A percentile compares a stretch with the other conserved stretches of the same genome.
Evolutionary conservation across 2,329 filamentous ascomycete species (phyloP).

Genomic region (Ceratocystis alfenasii): DNA sequence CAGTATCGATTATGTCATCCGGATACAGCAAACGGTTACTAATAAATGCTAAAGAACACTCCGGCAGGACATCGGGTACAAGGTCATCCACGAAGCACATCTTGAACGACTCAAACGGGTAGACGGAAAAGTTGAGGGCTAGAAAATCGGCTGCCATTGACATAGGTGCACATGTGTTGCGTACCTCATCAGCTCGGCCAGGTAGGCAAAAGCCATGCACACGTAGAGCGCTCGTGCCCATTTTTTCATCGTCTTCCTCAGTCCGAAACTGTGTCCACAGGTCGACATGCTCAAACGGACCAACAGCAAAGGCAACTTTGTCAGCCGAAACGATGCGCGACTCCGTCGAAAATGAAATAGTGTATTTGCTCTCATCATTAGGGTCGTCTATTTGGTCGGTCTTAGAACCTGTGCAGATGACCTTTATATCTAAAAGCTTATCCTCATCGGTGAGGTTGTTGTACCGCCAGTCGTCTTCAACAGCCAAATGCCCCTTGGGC

Average conservation of each 20-base stretch:
- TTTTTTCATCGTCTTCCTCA: constrained; percentile 80
- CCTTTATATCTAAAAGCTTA: constrained; percentile 74
- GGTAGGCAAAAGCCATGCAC: constrained; percentile 88
- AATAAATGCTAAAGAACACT: constrained; percentile 76
- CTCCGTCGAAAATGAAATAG: constrained; percentile 68
- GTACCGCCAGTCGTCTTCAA: constrained; percentile 28
- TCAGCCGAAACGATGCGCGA: constrained; percentile 62
- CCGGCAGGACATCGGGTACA: constrained; percentile 58
- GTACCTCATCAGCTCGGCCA: constrained; percentile 65
- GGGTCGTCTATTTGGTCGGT: constrained; percentile 71
- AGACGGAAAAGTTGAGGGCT: constrained; percentile 75
- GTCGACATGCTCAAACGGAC: constrained; percentile 89
- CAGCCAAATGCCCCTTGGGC: constrained; percentile 27
- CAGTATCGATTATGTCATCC: constrained; percentile 70
- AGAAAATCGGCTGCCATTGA: constrained; percentile 85
- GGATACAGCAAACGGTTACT: constrained; percentile 78
- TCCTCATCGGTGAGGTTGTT: constrained; percentile 56
- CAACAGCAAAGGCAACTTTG: constrained; percentile 86
- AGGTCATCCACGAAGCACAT: constrained; percentile 90
- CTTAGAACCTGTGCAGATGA: constrained; percentile 81
- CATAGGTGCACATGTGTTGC: constrained; percentile 75
- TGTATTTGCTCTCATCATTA: constrained; percentile 69
- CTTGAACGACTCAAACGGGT: constrained; percentile 86
- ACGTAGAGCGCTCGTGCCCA: constrained; percentile 77
- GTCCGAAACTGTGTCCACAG: constrained; percentile 74